Evolutionary conservation across 768 basidiomycete species (phyloP), one percentile per base, ranked within the genome.

Genomic region (Kwoniella pini): DNA sequence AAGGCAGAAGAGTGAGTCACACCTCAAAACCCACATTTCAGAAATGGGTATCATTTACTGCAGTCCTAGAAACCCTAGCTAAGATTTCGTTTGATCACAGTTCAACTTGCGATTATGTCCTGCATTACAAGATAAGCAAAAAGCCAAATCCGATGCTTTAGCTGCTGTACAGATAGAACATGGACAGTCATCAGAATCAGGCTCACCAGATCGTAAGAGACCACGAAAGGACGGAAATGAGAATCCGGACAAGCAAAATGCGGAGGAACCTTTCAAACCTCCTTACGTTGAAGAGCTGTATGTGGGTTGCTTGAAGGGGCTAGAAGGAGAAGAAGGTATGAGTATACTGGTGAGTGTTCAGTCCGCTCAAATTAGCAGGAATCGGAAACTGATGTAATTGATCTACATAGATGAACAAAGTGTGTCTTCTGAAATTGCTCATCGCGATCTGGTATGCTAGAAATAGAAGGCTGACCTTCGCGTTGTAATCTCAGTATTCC

Each of bases 81-180:
- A n/a, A n/a, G n/a, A n/a, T n/a, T n/a, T n/a, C n/a, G 12, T 44
- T 24, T 33, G 15, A 19, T 38, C 11, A 19, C 70, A 96, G 94
- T 96, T 90, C 76, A 85, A 95, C 79, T 84, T 97, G 58, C 83
- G 88, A 62, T 79, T 90, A 39, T 96, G 92, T 68, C 89, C 91
- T 12, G 89, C 91, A 0, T 80, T 97, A 40, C 86, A 88, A 69
- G 83, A 90, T 69, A 97, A 96, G 77, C 84, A 86, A 2, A 71
- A 72, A 26, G 74, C 74, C 6, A 77, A 76, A 55, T 48, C 45
- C 12, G 72, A 75, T 50, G 69, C 64, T 12, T 53, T 80, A 81
- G n/a, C 82, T 82, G 27, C 81, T 81, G 31, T 82, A 81, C 42
- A 78, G 82, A 51, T 77, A 43, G 55, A 49, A 9, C 38, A 46